Conservation (phyloP, 1,284 basidiomycete species). For the Rhodotorula sp. region DNA sequence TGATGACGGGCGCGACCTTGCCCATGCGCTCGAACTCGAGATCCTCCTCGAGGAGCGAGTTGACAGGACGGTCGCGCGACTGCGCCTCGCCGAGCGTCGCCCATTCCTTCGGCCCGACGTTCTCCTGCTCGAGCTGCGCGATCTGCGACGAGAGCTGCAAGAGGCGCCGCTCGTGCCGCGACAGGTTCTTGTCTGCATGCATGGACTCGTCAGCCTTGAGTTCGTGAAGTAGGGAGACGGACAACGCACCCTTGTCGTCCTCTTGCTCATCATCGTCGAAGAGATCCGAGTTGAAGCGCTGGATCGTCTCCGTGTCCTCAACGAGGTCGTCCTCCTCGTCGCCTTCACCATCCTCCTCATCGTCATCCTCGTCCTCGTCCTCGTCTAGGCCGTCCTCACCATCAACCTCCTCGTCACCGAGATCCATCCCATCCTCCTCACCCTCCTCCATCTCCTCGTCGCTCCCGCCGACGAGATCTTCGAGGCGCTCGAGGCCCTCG, state of each 20-base stretch:
- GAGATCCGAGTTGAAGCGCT: constrained; percentile 57
- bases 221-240: not conserved
- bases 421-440: constrained; percentile 40
- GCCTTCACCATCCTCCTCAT: constrained; percentile 43
- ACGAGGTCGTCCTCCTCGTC: constrained; percentile 43
- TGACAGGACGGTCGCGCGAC: constrained; percentile 78
- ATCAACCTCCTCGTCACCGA: constrained; percentile 50
- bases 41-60: constrained; percentile 89
- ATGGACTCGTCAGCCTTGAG: not conserved
- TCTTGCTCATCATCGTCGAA: constrained; percentile 58
- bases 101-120: constrained; percentile 74
- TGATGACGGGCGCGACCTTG: constrained; percentile 85
- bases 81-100: constrained; percentile 87
- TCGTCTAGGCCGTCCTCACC: constrained; percentile 31
- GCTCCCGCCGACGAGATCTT: constrained; percentile 44
- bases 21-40: constrained; percentile 88
- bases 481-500: constrained; percentile 50
- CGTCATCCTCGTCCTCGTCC: constrained; percentile 40
- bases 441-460: constrained; percentile 46
- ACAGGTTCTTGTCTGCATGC: constrained; percentile 49
- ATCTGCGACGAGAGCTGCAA: constrained; percentile 58
- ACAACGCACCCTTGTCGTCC: constrained; percentile 29
- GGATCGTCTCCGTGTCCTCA: constrained; percentile 51
- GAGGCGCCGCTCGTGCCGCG: constrained; percentile 58
- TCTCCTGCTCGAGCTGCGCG: constrained; percentile 58